These are phyloP conservation scores for Alternaria incomplexa DNA, from an alignment of 2,329 filamentous ascomycete species.

Conservation along the genomic window DNA sequence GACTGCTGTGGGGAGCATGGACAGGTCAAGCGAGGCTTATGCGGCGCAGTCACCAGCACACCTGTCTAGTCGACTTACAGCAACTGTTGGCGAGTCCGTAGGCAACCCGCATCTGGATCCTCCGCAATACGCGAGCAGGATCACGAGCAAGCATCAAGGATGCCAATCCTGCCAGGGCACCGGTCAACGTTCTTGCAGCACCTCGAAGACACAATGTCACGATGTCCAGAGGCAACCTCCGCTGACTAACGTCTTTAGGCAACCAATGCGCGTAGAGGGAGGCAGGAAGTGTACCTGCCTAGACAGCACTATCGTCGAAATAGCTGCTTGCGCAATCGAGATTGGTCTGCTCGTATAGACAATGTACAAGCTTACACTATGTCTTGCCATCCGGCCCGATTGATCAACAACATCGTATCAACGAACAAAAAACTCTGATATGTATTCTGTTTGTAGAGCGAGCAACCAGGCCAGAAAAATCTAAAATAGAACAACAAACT, in stretches of 20 bases:
- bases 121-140: background rate
- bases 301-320: background rate
- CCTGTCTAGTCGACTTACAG: background rate
- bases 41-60: background rate
- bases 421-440: background rate
- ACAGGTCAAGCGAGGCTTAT: background rate
- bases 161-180: background rate
- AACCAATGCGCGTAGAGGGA: background rate
- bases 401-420: background rate
- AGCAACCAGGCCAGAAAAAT: background rate
- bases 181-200: background rate
- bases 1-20: background rate
- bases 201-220: background rate
- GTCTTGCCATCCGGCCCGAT: background rate
- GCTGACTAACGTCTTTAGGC: background rate
- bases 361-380: background rate
- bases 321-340: background rate
- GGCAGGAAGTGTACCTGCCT: background rate
- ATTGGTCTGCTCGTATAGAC: conserved; percentile 1
- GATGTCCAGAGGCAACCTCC: background rate
- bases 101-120: background rate
- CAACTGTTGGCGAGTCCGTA: background rate
- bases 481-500: background rate
- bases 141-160: background rate
- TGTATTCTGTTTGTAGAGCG: background rate